Evolutionary conservation across 306 rosid species (phyloP).

Genomic region (Cucumis hystrix): DNA sequence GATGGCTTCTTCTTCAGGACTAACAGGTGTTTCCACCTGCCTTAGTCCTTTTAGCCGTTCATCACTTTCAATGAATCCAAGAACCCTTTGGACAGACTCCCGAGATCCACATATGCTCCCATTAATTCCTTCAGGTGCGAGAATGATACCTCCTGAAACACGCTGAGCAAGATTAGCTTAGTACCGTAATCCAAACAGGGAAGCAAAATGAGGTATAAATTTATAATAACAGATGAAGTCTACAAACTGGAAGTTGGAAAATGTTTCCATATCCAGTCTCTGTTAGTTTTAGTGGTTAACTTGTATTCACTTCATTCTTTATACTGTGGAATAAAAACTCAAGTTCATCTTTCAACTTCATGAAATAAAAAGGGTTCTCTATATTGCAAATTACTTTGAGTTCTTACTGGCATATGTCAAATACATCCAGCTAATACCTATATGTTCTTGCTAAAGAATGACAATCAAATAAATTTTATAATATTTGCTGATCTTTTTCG

Average conservation of each 20-base stretch:
- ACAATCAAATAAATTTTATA: neutral
- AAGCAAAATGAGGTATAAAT: neutral
- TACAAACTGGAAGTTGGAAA: neutral
- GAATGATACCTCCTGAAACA: constrained; percentile 95
- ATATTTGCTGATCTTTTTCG: neutral
- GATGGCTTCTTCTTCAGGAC: constrained; percentile 91
- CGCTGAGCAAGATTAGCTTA: constrained; percentile 65
- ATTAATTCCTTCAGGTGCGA: constrained; percentile 83
- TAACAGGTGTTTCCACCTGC: constrained; percentile 66
- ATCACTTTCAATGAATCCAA: constrained; percentile 58
- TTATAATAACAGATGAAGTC: neutral
- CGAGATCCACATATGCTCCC: constrained; percentile 81
- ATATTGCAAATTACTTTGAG: neutral
- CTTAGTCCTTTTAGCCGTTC: constrained; percentile 48
- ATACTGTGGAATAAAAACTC: neutral
- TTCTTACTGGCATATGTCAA: neutral
- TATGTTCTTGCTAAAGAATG: neutral
- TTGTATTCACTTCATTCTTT: neutral
- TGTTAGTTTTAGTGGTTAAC: neutral
- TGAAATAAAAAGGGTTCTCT: neutral
- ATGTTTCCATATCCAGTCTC: neutral
- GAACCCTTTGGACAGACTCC: constrained; percentile 65
- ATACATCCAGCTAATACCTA: neutral
- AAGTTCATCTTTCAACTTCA: neutral
- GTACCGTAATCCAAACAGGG: constrained; percentile 21